Evolutionary conservation across 2,329 filamentous ascomycete genomes (phyloP), one percentile per base, ranked within the genome.

Genomic region (Trichoderma breve): DNA sequence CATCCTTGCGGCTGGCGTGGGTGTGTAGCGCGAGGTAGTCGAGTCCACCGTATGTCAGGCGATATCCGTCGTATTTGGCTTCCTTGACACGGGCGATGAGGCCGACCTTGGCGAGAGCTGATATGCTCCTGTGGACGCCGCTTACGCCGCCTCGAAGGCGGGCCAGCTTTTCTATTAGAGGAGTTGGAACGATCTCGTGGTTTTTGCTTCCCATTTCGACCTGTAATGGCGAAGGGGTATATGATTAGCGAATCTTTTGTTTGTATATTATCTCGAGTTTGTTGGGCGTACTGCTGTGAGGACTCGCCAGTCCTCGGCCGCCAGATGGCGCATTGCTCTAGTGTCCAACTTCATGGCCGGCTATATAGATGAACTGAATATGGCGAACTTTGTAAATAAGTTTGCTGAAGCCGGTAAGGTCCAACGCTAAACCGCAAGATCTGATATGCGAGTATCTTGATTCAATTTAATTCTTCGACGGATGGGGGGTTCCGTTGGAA

Each of bases 1-100:
- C 88, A 71, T 88, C 89, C 76, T 92, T 91, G 75, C 90, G 87
- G 77, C 93, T 92, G 72, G 95, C 91, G 81, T 98, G 92, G 0
- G 94, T 91, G 83, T 98, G 94, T 69, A 99, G 87, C 18, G 96
- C 94, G n/a, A 99, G 90, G 82, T 99, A 99, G 84, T 99, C 96
- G 62, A 98, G 90, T 2, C 96, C 96, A 77, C 96, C 96, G 80
- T 99, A 99, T 7, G 95, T 97, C 70, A 99, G 88, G 68, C 97
- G 91, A 84, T 99, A 99, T 73, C 96, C 96, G 79, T 99, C 96
- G 83, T 99, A 99, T 82, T 94, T 95, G 74, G 95, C 93, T 81
- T 98, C 97, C 82, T 97, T 97, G 76, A 97, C 90, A 76, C 93
- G 93, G 58, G 93, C 94, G 77, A 99, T 97, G 77, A 99, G 87